phyloP scores from a whole-genome alignment of 768 basidiomycete genomes.

The Rhodotorula graminis region DNA sequence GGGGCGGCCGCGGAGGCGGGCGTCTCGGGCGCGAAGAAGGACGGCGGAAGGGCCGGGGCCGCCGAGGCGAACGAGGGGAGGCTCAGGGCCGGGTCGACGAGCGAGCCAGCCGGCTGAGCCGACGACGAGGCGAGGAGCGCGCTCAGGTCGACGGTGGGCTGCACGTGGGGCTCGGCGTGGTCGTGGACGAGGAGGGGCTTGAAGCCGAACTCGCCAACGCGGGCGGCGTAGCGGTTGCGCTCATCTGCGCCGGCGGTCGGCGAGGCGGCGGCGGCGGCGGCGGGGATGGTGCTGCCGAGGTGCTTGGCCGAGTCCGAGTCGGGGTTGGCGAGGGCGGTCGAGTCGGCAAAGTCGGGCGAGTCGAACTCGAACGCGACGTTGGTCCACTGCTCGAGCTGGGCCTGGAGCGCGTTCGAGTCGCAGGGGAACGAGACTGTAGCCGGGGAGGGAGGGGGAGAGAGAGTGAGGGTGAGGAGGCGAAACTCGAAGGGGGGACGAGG shows the following conservation, averaged over 20 bases:
- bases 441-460: too few relatives aligned
- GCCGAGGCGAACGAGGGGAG: slow-evolving; percentile 16
- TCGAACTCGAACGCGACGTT: slow-evolving; percentile 41
- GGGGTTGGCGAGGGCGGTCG: not conserved
- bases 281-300: too few relatives aligned
- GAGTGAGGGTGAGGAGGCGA: not conserved
- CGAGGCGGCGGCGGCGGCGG: not conserved
- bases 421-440: slow-evolving; percentile 34
- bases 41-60: slow-evolving; percentile 10
- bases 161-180: not conserved
- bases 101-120: slow-evolving; percentile 6
- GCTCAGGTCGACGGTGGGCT: not conserved
- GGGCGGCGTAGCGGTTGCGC: slow-evolving; percentile 5
- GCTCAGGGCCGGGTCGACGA: slow-evolving; percentile 33
- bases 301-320: not conserved
- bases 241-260: not conserved
- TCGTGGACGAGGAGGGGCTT: not conserved
- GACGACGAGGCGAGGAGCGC: slow-evolving; percentile 8
- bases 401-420: slow-evolving; percentile 22
- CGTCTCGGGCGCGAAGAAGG: slow-evolving; percentile 43
- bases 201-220: slow-evolving; percentile 3
- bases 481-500: not conserved
- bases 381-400: slow-evolving; percentile 39
- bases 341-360: slow-evolving; percentile 27
- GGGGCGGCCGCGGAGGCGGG: slow-evolving; percentile 37